These are phyloP conservation scores for Nakataea oryzae DNA, from an alignment of 2,329 filamentous ascomycete genomes.

Conservation along the genomic window DNA sequence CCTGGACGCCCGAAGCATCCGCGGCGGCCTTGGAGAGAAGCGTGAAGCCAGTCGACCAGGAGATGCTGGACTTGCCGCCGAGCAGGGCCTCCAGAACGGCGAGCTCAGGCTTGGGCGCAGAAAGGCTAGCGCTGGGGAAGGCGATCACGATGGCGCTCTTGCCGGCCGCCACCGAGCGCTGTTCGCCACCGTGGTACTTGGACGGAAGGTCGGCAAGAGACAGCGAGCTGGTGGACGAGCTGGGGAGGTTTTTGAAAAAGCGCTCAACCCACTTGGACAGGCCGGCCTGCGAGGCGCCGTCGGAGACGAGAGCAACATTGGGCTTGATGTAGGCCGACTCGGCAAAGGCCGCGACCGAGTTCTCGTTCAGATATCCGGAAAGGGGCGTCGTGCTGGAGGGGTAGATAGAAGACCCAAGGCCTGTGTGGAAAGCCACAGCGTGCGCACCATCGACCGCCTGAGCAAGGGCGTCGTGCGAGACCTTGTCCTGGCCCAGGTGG, in stretches of 20 bases:
- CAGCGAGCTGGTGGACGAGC: conserved; percentile 39
- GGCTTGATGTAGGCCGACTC: conserved; percentile 73
- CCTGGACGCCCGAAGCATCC: conserved; percentile 52
- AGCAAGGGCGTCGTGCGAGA: conserved; percentile 49
- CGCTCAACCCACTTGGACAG: conserved; percentile 84
- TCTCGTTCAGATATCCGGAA: conserved; percentile 70
- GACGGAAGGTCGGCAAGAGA: conserved; percentile 50
- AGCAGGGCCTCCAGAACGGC: conserved; percentile 81
- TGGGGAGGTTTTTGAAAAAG: conserved; percentile 71
- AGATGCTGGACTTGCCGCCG: conserved; percentile 83
- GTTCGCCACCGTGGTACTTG: conserved; percentile 93
- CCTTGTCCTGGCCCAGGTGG: conserved; percentile 64
- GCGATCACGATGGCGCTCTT: conserved; percentile 82
- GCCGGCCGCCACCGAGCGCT: conserved; percentile 66
- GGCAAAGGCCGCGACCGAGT: conserved; percentile 66
- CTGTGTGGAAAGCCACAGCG: conserved; percentile 81
- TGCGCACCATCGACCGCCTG: conserved; percentile 83
- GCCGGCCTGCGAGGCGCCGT: conserved; percentile 67
- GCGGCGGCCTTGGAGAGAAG: conserved; percentile 71
- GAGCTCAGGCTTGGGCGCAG: conserved; percentile 79
- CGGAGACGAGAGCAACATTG: conserved; percentile 86
- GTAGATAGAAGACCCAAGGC: conserved; percentile 71
- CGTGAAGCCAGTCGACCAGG: conserved; percentile 92
- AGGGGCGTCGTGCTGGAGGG: conserved; percentile 62
- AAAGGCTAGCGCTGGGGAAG: conserved; percentile 81